phyloP scores from a whole-genome alignment of 352 stramenopile species.

The Phytophthora pisi region DNA sequence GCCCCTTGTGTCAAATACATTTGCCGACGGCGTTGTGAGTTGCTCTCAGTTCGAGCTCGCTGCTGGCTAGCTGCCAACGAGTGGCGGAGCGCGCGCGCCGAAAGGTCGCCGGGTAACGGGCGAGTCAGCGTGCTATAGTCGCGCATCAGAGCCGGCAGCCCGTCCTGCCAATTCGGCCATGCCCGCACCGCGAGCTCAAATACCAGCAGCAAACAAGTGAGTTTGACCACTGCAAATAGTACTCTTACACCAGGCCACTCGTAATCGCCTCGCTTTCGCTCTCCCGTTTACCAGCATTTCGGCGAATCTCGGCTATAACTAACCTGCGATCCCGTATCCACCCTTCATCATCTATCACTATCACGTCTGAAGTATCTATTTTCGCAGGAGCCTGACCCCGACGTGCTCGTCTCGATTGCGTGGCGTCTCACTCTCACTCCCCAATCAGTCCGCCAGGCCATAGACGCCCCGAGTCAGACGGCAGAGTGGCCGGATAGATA shows the following conservation, averaged over 20 bases:
- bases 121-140: constrained; percentile 17
- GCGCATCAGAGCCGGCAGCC: constrained; percentile 1
- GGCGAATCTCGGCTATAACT: too few relatives aligned
- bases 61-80: constrained; percentile 2
- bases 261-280: neutral
- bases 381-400: constrained; percentile 6
- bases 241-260: neutral
- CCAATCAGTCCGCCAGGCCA: constrained; percentile 37
- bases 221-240: neutral
- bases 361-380: neutral
- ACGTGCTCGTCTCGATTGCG: constrained; percentile 30
- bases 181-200: neutral
- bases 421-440: constrained; percentile 35
- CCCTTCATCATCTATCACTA: neutral
- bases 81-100: constrained; percentile 9
- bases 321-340: neutral
- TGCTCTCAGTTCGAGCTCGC: neutral
- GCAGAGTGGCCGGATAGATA: neutral
- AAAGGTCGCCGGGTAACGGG: constrained; percentile 24
- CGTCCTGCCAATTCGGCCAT: neutral
- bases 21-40: neutral
- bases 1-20: neutral
- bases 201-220: neutral
- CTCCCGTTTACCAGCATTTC: too few relatives aligned
- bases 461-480: neutral